Evolutionary conservation across 2,329 filamentous ascomycete species (phyloP), one percentile per base, ranked within the genome.

Genomic region (Zalaria obscura): DNA sequence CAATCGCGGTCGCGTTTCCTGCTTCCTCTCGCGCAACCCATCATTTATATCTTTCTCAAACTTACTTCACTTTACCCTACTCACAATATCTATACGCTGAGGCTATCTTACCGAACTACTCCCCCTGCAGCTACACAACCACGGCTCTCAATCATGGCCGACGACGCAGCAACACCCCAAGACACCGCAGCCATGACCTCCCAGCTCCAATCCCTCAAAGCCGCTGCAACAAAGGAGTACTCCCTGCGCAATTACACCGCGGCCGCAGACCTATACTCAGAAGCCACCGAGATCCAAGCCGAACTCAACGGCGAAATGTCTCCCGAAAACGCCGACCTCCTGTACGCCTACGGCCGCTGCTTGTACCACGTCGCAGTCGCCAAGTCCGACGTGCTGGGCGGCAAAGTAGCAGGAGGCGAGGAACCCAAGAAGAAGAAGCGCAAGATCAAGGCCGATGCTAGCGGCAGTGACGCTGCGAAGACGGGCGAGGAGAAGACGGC

Each of bases 371-470:
- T 96, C 45, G 91, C 88, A 27, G 83, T 96, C 59, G 80, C 78
- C 60, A 94, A 93, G 63, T 95, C 87, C 57, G 88, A 96, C 56
- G 88, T 98, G 25, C 71, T 98, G 31, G 91, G 91, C 43, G 84
- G 83, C 29, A 83, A 82, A 55, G 82, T 88, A 18, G 72, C 75
- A 9, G 66, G 70, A 36, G 66, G 69, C 60, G 75, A 57, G 65
- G 72, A 55, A 63, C 78, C 62, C 50, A 64, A 67, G 44, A 72
- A 69, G 54, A 63, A 61, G 40, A 56, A 66, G 36, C 57, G 60
- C 41, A 57, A 67, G 39, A 62, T 49, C 25, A 43, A 48, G 52
- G 62, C 42, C 2, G 50, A 50, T 37, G 48, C 47, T 35, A 42
- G 52, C 4, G 50, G 55, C 25, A 47, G 47, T 10, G 52, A 58